These are phyloP conservation scores for Dothiorella sarmentorum DNA, from an alignment of 2,329 filamentous ascomycete genomes.

Conservation along the genomic window DNA sequence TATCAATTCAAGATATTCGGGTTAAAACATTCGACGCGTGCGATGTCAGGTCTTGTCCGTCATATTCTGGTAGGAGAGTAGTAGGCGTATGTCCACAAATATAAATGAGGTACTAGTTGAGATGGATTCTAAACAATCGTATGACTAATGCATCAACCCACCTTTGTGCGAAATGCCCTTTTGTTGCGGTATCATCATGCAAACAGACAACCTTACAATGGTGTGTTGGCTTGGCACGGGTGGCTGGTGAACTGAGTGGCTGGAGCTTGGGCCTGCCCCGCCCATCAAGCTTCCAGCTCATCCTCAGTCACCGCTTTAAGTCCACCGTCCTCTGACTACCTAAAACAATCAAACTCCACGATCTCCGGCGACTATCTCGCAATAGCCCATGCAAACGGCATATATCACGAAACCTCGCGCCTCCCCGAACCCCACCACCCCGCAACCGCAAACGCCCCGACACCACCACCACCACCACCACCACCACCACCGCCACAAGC, in stretches of 20 bases:
- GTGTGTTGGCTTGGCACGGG: constrained; percentile 5
- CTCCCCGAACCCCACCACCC: neutral
- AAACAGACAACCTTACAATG: too few relatives aligned
- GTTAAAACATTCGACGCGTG: neutral
- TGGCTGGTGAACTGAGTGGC: constrained; percentile 6
- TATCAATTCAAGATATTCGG: neutral
- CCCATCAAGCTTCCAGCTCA: neutral
- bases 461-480: neutral
- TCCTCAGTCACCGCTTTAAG: neutral
- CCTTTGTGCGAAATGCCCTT: too few relatives aligned
- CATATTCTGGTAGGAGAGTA: too few relatives aligned
- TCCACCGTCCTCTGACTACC: neutral
- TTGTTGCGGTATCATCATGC: too few relatives aligned
- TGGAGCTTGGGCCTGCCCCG: constrained; percentile 3
- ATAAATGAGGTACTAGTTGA: too few relatives aligned
- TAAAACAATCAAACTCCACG: too few relatives aligned
- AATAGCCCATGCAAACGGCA: neutral
- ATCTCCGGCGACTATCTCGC: too few relatives aligned
- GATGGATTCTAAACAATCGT: too few relatives aligned
- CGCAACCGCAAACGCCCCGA: neutral
- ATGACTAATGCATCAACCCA: too few relatives aligned
- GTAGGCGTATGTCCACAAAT: too few relatives aligned
- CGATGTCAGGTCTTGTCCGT: neutral
- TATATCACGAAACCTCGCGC: neutral
- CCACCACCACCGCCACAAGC: neutral